Evolutionary conservation across 2,329 filamentous ascomycete genomes (phyloP).

Genomic region (Alternaria sp.): DNA sequence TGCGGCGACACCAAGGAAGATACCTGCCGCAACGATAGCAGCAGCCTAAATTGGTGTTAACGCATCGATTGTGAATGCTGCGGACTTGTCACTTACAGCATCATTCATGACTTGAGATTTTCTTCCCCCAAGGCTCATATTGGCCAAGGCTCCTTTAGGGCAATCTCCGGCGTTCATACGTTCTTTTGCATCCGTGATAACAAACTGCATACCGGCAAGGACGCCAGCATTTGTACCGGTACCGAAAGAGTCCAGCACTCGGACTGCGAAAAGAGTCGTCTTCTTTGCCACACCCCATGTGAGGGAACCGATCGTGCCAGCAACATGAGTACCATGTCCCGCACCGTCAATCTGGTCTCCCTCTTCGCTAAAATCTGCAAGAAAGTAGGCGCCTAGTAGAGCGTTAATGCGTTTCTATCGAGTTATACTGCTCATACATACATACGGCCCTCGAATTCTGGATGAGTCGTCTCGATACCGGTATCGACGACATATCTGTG

Average conservation of each 20-base stretch:
- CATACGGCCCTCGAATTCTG: constrained; percentile 48
- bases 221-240: constrained; percentile 33
- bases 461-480: constrained; percentile 65
- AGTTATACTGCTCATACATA: constrained; percentile 17
- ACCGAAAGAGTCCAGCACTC: constrained; percentile 46
- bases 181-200: constrained; percentile 22
- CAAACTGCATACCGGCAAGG: constrained; percentile 39
- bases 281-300: constrained; percentile 49
- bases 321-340: constrained; percentile 50
- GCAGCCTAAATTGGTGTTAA: constrained; percentile 30
- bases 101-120: constrained; percentile 35
- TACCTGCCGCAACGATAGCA: constrained; percentile 41
- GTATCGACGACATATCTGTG: constrained; percentile 68
- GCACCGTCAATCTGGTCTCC: constrained; percentile 31
- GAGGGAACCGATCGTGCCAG: constrained; percentile 42
- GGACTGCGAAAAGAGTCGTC: constrained; percentile 46
- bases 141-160: constrained; percentile 43
- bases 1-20: constrained; percentile 50
- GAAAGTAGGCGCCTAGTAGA: constrained; percentile 32
- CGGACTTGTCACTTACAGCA: constrained; percentile 19
- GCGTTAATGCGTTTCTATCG: background rate
- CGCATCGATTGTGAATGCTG: background rate
- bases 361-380: constrained; percentile 39
- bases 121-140: constrained; percentile 46
- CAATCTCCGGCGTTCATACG: constrained; percentile 19